Evolutionary conservation across 108 stramenopile genomes (phyloP).

Genomic region (Cyclotella distinguenda): DNA sequence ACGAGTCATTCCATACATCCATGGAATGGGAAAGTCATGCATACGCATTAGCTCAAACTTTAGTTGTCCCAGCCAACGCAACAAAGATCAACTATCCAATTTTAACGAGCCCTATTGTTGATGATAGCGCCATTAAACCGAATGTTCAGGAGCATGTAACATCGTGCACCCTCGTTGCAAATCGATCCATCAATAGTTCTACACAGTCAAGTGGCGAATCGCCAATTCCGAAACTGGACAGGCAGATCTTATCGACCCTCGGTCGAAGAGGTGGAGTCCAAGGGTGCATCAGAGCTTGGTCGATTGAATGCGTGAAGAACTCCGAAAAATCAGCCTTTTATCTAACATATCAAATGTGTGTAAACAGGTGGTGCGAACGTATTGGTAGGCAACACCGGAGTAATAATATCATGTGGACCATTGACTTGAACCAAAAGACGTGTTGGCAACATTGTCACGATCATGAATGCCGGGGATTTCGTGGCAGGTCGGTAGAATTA

Average conservation of each 20-base stretch:
- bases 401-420: constrained; percentile 85
- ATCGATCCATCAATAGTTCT: neutral
- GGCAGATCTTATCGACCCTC: constrained; percentile 51
- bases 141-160: neutral
- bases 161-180: constrained; percentile 1
- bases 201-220: constrained; percentile 41
- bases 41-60: constrained; percentile 58
- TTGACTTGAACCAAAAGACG: constrained; percentile 52
- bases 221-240: constrained; percentile 68
- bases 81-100: constrained; percentile 45
- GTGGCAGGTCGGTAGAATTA: constrained; percentile 18
- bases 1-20: constrained; percentile 24
- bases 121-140: neutral
- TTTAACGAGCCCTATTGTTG: neutral
- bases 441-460: constrained; percentile 79
- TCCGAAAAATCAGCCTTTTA: constrained; percentile 14
- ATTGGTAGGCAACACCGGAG: constrained; percentile 49
- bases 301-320: constrained; percentile 41
- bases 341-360: constrained; percentile 76
- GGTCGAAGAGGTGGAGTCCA: constrained; percentile 59
- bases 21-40: constrained; percentile 72
- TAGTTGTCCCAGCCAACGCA: constrained; percentile 72
- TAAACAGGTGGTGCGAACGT: constrained; percentile 72
- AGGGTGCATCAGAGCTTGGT: constrained; percentile 85
- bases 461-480: constrained; percentile 69